Conservation (phyloP, 2,329 filamentous ascomycete species). For the Hypoxylon sp. region DNA sequence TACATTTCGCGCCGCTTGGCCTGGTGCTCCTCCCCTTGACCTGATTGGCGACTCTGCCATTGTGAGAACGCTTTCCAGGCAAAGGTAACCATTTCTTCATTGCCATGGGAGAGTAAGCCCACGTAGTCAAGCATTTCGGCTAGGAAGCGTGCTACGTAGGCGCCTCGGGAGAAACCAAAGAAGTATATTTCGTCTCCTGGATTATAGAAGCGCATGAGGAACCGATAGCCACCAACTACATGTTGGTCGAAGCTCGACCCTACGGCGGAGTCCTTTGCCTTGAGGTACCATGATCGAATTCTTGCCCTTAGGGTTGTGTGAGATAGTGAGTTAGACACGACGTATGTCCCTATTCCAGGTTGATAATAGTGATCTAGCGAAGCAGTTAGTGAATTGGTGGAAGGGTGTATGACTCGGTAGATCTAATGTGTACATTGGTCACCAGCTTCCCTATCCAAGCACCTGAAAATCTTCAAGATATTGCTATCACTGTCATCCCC, state of each 20-base stretch:
- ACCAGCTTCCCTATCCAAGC: slow-evolving; percentile 74
- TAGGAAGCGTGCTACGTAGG: slow-evolving; percentile 81
- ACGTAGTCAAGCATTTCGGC: slow-evolving; percentile 90
- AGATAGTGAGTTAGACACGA: slow-evolving; percentile 71
- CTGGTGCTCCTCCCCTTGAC: slow-evolving; percentile 60
- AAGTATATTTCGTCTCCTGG: slow-evolving; percentile 77
- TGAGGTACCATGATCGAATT: slow-evolving; percentile 76
- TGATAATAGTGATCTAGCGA: slow-evolving; percentile 71
- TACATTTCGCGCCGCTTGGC: slow-evolving; percentile 74
- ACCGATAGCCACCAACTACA: slow-evolving; percentile 86
- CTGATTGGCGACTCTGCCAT: slow-evolving; percentile 74
- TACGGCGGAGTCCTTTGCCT: slow-evolving; percentile 83
- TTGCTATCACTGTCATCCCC: slow-evolving; percentile 75
- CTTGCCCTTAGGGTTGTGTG: slow-evolving; percentile 70
- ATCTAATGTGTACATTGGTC: slow-evolving; percentile 67
- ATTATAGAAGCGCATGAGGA: slow-evolving; percentile 81
- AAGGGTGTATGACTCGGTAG: neutral
- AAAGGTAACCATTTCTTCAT: slow-evolving; percentile 87
- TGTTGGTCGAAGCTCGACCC: slow-evolving; percentile 86
- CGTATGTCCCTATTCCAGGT: slow-evolving; percentile 81
- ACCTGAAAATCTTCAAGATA: slow-evolving; percentile 79
- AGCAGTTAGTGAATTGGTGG: slow-evolving; percentile 3
- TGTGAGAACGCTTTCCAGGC: slow-evolving; percentile 86
- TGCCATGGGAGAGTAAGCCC: slow-evolving; percentile 83
- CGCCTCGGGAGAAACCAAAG: slow-evolving; percentile 81